Conservation (phyloP, 352 stramenopile species). For the Pythium aristosporum region DNA sequence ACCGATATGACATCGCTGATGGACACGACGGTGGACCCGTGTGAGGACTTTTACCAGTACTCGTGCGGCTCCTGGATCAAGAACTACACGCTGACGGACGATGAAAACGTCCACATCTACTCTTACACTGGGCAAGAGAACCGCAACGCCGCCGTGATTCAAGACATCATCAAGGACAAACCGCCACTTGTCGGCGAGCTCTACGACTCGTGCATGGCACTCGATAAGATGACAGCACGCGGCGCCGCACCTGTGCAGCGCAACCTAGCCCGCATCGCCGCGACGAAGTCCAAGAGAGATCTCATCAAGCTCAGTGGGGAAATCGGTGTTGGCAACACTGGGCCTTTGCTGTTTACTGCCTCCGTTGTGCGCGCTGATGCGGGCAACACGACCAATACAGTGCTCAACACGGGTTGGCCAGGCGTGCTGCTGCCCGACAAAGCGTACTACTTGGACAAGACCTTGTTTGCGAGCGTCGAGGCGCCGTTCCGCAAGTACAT, state of each 20-base stretch:
- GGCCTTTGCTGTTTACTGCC: constrained; percentile 13
- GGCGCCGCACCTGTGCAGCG: constrained; percentile 37
- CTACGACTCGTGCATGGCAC: constrained; percentile 53
- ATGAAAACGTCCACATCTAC: constrained; percentile 30
- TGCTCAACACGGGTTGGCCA: constrained; percentile 69
- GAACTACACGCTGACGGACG: constrained; percentile 22
- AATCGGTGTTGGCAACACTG: constrained; percentile 24
- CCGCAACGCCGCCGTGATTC: constrained; percentile 47
- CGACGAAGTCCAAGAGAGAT: constrained; percentile 32
- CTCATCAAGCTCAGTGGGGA: constrained; percentile 39
- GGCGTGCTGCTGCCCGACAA: constrained; percentile 80
- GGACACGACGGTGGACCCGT: constrained; percentile 47
- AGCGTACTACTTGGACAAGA: constrained; percentile 88
- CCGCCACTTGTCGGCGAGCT: constrained; percentile 61
- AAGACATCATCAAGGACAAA: constrained; percentile 58
- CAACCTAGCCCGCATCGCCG: constrained; percentile 35
- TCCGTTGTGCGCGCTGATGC: constrained; percentile 73
- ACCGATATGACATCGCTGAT: constrained; percentile 41
- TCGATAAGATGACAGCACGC: constrained; percentile 39
- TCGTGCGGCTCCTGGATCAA: constrained; percentile 38
- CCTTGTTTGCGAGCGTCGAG: constrained; percentile 34
- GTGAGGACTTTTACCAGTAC: constrained; percentile 77
- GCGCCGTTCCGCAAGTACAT: constrained; percentile 39
- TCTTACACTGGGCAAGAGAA: constrained; percentile 49
- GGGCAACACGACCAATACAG: constrained; percentile 70